Percentiles rank a stretch among this genome's conserved stretches.
Conservation (phyloP, 768 basidiomycete genomes). For the Macrocybe gigantea region DNA sequence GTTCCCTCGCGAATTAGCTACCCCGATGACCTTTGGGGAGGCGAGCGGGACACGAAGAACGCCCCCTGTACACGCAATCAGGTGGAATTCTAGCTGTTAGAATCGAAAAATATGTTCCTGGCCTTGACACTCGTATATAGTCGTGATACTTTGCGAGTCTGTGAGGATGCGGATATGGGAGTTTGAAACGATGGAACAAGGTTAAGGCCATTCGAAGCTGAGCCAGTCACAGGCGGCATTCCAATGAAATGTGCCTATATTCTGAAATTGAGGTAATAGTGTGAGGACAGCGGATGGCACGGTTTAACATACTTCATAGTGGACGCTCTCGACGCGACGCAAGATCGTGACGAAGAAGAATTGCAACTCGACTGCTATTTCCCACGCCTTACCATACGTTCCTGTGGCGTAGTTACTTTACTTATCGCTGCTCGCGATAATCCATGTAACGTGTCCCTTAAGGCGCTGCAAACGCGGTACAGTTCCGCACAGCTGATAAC, state of each 20-base stretch:
- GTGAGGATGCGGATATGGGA: constrained; percentile 7
- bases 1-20: constrained; percentile 70
- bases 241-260: constrained; percentile 3
- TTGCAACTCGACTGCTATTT: too few species aligned
- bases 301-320: not conserved
- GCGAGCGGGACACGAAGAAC: constrained; percentile 62
- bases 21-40: constrained; percentile 74
- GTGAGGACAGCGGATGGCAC: not conserved
- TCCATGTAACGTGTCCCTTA: too few species aligned
- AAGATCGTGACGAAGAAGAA: too few species aligned
- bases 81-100: not conserved
- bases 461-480: too few species aligned
- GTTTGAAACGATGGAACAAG: constrained; percentile 12
- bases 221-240: constrained; percentile 12
- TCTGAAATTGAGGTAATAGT: not conserved
- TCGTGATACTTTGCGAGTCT: constrained; percentile 51
- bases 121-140: constrained; percentile 53
- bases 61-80: constrained; percentile 40
- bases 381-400: too few species aligned
- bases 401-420: too few species aligned
- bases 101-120: constrained; percentile 17
- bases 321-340: too few species aligned
- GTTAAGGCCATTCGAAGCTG: constrained; percentile 20
- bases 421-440: too few species aligned
- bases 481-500: too few species aligned